phyloP scores from a whole-genome alignment of 805 yeast species.

The Candida hungchunana region DNA sequence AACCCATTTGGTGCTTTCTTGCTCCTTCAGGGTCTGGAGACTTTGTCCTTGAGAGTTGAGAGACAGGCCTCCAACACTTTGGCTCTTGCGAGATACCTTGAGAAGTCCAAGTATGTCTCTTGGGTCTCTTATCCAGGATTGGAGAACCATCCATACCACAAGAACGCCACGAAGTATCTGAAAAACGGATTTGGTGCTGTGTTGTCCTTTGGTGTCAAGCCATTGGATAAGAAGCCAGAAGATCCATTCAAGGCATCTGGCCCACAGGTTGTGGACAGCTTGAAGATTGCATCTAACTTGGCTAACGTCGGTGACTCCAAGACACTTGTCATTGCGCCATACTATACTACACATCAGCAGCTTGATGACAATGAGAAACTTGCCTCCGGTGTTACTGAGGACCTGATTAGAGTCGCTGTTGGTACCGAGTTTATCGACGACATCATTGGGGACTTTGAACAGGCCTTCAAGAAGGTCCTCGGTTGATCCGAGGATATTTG shows the following conservation, averaged over 20 bases:
- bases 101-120: slow-evolving; percentile 64
- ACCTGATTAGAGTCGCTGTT: slow-evolving; percentile 80
- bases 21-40: slow-evolving; percentile 88
- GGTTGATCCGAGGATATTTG: slow-evolving; percentile 18
- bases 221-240: slow-evolving; percentile 45
- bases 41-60: slow-evolving; percentile 88
- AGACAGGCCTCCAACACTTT: slow-evolving; percentile 85
- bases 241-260: slow-evolving; percentile 71
- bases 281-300: slow-evolving; percentile 83
- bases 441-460: slow-evolving; percentile 82
- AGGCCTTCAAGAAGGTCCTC: slow-evolving; percentile 67
- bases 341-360: slow-evolving; percentile 94
- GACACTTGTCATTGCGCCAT: slow-evolving; percentile 93
- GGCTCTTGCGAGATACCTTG: slow-evolving; percentile 73
- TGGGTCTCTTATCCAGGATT: slow-evolving; percentile 96
- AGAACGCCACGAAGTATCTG: slow-evolving; percentile 78
- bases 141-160: slow-evolving; percentile 71
- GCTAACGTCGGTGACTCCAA: slow-evolving; percentile 98
- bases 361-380: slow-evolving; percentile 73
- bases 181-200: slow-evolving; percentile 81
- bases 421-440: slow-evolving; percentile 94
- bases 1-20: slow-evolving; percentile 88
- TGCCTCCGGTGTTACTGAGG: slow-evolving; percentile 84
- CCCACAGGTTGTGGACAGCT: slow-evolving; percentile 76
- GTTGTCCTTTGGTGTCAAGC: slow-evolving; percentile 84